phyloP scores from a whole-genome alignment of 148 eudicot genomes.

The Diospyros lotus region DNA sequence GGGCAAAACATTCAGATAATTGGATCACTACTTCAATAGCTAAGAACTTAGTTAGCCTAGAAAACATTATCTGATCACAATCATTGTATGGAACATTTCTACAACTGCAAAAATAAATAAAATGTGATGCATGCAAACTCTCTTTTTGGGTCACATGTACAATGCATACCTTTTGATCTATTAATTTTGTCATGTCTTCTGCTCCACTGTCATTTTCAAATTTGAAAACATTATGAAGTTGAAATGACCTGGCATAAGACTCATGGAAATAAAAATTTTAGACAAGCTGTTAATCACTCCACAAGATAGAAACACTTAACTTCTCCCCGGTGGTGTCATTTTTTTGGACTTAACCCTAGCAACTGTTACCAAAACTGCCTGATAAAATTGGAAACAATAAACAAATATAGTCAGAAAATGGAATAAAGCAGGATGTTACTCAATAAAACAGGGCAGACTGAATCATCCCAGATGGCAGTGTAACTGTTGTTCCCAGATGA shows the following conservation, averaged over 20 bases:
- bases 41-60: not conserved
- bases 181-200: slow-evolving; percentile 85
- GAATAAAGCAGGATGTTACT: not conserved
- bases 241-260: slow-evolving; percentile 63
- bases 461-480: too few relatives aligned
- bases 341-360: slow-evolving; percentile 96
- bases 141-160: not conserved
- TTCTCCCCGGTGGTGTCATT: slow-evolving; percentile 93
- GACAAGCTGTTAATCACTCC: slow-evolving; percentile 1
- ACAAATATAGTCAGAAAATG: slow-evolving; percentile 9
- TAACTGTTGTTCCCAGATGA: too few relatives aligned
- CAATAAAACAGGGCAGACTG: too few relatives aligned
- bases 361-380: slow-evolving; percentile 98
- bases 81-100: too few relatives aligned
- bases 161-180: slow-evolving; percentile 71
- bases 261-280: slow-evolving; percentile 9
- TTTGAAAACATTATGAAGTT: slow-evolving; percentile 81
- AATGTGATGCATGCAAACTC: not conserved
- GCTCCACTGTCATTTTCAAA: slow-evolving; percentile 78
- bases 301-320: slow-evolving; percentile 48
- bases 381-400: slow-evolving; percentile 22
- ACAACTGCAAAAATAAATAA: not conserved
- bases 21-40: slow-evolving; percentile 8
- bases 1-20: slow-evolving; percentile 14
- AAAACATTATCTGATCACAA: too few relatives aligned